These are phyloP conservation scores for Geotrichum citri-aurantii DNA, from an alignment of 1,139 yeast genomes.

Conservation along the genomic window DNA sequence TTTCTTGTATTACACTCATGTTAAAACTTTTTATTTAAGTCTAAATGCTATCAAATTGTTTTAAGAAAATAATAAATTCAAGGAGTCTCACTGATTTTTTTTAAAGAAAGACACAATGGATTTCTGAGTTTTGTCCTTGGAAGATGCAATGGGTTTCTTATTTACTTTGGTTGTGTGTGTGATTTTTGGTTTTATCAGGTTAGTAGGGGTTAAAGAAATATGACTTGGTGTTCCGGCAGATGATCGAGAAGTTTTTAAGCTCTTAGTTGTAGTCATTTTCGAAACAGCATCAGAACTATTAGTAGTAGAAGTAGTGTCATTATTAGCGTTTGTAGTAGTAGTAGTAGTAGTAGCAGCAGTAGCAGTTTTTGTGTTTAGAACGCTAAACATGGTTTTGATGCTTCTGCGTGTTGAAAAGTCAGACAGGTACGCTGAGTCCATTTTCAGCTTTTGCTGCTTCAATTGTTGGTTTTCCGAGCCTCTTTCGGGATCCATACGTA, in stretches of 20 bases:
- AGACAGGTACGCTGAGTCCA: slow-evolving; percentile 19
- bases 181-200: slow-evolving; percentile 1
- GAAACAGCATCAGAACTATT: not conserved
- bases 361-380: not conserved
- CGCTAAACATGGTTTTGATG: slow-evolving; percentile 6
- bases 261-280: not conserved
- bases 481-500: not conserved
- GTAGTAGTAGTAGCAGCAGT: no score
- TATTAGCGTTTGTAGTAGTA: no score
- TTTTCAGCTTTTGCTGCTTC: slow-evolving; percentile 16
- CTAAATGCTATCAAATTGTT: no score
- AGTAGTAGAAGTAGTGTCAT: no score
- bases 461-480: not conserved
- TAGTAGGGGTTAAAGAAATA: not conserved
- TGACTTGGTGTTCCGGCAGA: not conserved
- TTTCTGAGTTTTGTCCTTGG: slow-evolving; percentile 1
- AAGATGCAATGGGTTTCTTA: not conserved
- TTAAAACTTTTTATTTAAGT: no score
- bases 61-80: no score
- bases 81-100: not conserved
- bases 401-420: slow-evolving; percentile 19
- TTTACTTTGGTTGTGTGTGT: not conserved
- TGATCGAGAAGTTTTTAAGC: not conserved
- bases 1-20: no score
- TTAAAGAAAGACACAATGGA: slow-evolving; percentile 12